Percentiles rank a stretch among this genome's conserved stretches.
Evolutionary conservation across 139 green algal species (phyloP).

Genomic region (Astrephomene gubernaculifera): DNA sequence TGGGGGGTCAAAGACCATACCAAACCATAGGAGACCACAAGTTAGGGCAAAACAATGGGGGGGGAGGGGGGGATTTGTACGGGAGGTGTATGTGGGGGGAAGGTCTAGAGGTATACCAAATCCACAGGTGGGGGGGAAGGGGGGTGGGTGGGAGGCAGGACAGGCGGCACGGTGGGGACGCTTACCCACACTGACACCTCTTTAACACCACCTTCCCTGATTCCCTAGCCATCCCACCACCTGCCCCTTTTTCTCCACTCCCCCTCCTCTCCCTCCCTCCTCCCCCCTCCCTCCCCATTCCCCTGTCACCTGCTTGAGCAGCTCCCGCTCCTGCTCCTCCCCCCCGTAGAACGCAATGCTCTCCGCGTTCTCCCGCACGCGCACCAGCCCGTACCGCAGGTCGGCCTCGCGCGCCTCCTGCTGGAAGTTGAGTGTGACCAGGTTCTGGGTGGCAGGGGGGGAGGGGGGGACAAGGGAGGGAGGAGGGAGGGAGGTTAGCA

Average conservation of each 20-base stretch:
- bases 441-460: conserved; percentile 55
- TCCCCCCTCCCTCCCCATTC: not conserved
- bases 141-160: no score
- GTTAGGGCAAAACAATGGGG: no score
- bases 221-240: no score
- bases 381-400: conserved; percentile 84
- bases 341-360: conserved; percentile 95
- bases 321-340: conserved; percentile 62
- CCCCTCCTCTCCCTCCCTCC: no score
- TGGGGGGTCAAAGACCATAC: conserved; percentile 42
- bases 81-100: not conserved
- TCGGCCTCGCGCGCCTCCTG: conserved; percentile 96
- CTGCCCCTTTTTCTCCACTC: no score
- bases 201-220: no score
- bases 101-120: not conserved
- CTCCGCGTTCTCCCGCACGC: conserved; percentile 96
- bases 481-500: not conserved
- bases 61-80: not conserved
- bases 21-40: no score
- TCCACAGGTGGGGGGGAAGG: no score
- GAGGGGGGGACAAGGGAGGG: not conserved
- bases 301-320: conserved; percentile 38
- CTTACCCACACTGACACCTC: no score
- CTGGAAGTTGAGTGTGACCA: conserved; percentile 97
- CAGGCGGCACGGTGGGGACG: no score